A percentile compares a stretch with the other conserved stretches of the same genome.
Conservation (phyloP, 768 basidiomycete genomes). For the Lactifluus hygrophoroides region DNA sequence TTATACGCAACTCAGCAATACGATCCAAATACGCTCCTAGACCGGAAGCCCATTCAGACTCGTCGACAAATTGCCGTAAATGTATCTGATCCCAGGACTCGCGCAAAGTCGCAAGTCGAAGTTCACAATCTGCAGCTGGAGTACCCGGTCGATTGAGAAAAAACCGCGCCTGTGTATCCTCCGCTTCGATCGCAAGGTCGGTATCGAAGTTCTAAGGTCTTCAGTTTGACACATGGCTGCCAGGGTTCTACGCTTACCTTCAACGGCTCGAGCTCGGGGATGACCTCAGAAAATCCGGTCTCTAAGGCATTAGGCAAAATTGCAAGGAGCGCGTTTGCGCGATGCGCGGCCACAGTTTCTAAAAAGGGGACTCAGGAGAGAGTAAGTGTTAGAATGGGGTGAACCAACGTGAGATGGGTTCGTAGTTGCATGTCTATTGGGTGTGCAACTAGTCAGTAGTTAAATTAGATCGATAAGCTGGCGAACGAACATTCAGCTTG, state of each 20-base stretch:
- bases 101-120: slow-evolving; percentile 21
- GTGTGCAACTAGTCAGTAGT: neutral
- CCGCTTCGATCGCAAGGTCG: slow-evolving; percentile 31
- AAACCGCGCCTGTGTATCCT: slow-evolving; percentile 32
- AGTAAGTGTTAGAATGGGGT: neutral
- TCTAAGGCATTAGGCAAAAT: slow-evolving; percentile 42
- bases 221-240: neutral
- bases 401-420: slow-evolving; percentile 28
- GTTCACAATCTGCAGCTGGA: slow-evolving; percentile 24
- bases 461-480: neutral
- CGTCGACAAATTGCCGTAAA: slow-evolving; percentile 30
- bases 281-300: slow-evolving; percentile 38
- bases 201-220: slow-evolving; percentile 43
- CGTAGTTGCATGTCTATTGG: slow-evolving; percentile 55
- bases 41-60: slow-evolving; percentile 35
- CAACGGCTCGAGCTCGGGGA: slow-evolving; percentile 39
- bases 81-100: slow-evolving; percentile 28
- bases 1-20: slow-evolving; percentile 36
- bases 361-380: neutral
- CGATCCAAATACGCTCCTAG: slow-evolving; percentile 34
- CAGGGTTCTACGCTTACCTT: neutral
- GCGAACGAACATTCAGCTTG: slow-evolving; percentile 24
- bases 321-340: slow-evolving; percentile 29
- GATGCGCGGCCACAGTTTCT: slow-evolving; percentile 46
- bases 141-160: slow-evolving; percentile 22